These are phyloP conservation scores for Xylaria multiplex DNA, from an alignment of 2,329 filamentous ascomycete genomes.

Conservation along the genomic window DNA sequence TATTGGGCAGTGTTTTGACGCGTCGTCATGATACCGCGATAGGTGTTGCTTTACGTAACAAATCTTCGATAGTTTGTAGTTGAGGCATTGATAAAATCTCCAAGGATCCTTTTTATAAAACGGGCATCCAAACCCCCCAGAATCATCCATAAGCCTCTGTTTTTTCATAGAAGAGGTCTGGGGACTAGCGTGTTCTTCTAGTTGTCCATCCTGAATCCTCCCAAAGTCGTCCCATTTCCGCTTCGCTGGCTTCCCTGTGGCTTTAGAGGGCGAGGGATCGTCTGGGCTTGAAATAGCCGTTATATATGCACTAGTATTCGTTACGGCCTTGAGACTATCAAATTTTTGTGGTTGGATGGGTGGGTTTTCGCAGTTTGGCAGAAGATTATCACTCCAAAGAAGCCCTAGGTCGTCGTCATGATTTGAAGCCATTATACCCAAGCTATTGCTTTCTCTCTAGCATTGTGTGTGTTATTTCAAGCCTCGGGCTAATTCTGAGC, in stretches of 20 bases:
- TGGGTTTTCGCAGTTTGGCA: too few relatives aligned
- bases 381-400: too few relatives aligned
- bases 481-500: too few relatives aligned
- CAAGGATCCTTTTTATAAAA: constrained; percentile 19
- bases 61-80: constrained; percentile 11
- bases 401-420: too few relatives aligned
- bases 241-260: background rate
- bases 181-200: background rate
- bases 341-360: background rate
- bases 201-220: background rate
- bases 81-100: constrained; percentile 7
- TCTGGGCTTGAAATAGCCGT: background rate
- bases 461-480: too few relatives aligned
- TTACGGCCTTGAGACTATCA: background rate
- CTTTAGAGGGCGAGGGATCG: background rate
- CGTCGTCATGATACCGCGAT: constrained; percentile 4
- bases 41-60: constrained; percentile 23
- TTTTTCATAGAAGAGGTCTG: background rate
- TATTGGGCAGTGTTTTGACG: background rate
- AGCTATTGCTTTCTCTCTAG: too few relatives aligned
- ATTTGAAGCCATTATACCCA: too few relatives aligned
- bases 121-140: constrained; percentile 8
- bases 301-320: background rate
- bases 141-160: background rate
- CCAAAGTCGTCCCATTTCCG: background rate